Evolutionary conservation across 1,139 yeast genomes (phyloP).

Genomic region (Scheffersomyces parashehatae): DNA sequence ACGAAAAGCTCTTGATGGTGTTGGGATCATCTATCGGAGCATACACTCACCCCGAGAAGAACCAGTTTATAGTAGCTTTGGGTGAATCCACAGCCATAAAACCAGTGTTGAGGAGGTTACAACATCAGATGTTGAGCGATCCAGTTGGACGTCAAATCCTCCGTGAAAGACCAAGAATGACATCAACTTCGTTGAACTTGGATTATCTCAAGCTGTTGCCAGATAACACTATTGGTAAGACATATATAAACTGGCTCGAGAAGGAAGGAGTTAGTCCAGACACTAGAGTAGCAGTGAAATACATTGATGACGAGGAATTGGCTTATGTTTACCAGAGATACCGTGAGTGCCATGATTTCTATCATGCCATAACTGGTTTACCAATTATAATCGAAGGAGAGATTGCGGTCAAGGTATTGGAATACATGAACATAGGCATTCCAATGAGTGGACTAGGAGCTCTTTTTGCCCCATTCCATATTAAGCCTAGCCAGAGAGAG

Average conservation of each 20-base stretch:
- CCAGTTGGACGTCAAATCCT: conserved; percentile 76
- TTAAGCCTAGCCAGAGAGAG: conserved; percentile 52
- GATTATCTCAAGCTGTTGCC: conserved; percentile 63
- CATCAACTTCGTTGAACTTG: conserved; percentile 67
- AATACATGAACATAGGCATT: conserved; percentile 87
- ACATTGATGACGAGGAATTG: conserved; percentile 84
- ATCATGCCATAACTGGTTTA: conserved; percentile 86
- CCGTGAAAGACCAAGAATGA: conserved; percentile 79
- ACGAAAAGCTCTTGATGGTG: conserved; percentile 67
- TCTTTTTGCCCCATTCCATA: conserved; percentile 73
- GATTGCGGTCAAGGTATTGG: conserved; percentile 88
- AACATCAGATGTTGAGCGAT: conserved; percentile 74
- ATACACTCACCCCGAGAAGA: conserved; percentile 75
- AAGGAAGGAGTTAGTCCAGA: conserved; percentile 92
- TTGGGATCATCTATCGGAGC: conserved; percentile 83
- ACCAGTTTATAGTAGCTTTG: conserved; percentile 83
- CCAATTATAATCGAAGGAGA: conserved; percentile 96
- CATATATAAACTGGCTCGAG: conserved; percentile 79
- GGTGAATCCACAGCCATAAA: conserved; percentile 91
- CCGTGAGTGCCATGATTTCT: conserved; percentile 96
- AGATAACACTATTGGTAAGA: conserved; percentile 71
- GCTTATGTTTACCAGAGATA: conserved; percentile 91
- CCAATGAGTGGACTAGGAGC: conserved; percentile 98
- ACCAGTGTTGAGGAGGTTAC: conserved; percentile 59
- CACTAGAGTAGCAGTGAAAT: conserved; percentile 83